Conservation (phyloP, 441 rosid genomes). For the Arabidopsis hybrid region DNA sequence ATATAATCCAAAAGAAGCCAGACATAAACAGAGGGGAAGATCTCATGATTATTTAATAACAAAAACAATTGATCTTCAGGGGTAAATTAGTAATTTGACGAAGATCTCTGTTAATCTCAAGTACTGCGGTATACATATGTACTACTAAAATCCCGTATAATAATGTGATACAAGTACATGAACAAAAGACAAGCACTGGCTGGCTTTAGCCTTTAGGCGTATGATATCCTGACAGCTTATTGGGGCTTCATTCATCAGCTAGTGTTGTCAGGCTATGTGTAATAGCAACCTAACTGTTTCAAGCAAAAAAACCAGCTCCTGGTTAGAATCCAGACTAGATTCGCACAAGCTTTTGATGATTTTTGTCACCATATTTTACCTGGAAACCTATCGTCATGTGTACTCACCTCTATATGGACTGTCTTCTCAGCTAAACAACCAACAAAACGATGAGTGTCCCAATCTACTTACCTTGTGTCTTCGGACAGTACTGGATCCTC, state of each 20-base stretch:
- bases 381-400: background rate
- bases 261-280: background rate
- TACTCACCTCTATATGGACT: background rate
- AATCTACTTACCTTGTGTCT: constrained; percentile 16
- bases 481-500: background rate
- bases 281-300: constrained; percentile 23
- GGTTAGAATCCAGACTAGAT: background rate
- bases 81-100: background rate
- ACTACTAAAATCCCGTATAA: no score
- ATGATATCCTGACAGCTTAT: background rate
- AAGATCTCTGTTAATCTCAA: background rate
- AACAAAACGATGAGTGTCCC: background rate
- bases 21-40: background rate
- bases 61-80: background rate
- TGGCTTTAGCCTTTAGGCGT: background rate
- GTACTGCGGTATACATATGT: background rate
- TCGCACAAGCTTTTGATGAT: constrained; percentile 22
- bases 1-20: constrained; percentile 33
- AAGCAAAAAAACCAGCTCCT: constrained; percentile 5
- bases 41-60: background rate
- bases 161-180: background rate
- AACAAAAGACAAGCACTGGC: background rate
- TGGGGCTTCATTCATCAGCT: constrained; percentile 7
- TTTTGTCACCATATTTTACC: constrained; percentile 3
- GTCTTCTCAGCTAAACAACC: constrained; percentile 1